phyloP scores from a whole-genome alignment of 768 basidiomycete species.

The Suillus fuscotomentosus region DNA sequence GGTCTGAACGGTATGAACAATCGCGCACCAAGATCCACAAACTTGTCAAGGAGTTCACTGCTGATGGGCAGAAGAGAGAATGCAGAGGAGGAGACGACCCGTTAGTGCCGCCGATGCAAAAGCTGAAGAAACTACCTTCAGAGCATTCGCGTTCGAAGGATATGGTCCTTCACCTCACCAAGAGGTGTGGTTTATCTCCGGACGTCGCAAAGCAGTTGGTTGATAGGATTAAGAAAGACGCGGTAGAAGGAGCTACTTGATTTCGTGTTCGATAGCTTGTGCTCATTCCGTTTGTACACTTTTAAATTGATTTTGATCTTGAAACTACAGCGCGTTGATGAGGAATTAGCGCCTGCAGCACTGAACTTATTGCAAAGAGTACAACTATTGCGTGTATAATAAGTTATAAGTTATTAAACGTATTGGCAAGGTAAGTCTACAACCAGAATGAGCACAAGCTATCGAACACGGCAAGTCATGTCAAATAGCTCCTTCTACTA shows the following conservation, averaged over 20 bases:
- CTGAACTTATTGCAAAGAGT: too few species aligned
- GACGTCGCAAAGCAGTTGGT: constrained; percentile 24
- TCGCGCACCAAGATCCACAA: constrained; percentile 26
- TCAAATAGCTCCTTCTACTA: neutral
- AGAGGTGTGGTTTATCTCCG: constrained; percentile 22
- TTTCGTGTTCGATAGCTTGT: neutral
- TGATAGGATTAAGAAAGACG: neutral
- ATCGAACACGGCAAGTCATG: neutral
- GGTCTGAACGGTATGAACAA: constrained; percentile 21
- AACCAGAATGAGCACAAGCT: neutral
- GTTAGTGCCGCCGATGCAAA: constrained; percentile 3
- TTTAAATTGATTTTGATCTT: too few species aligned
- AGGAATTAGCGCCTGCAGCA: too few species aligned
- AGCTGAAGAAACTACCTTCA: constrained; percentile 12
- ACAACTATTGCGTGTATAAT: too few species aligned
- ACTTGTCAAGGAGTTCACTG: constrained; percentile 19
- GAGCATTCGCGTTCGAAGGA: constrained; percentile 17
- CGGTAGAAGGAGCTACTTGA: neutral
- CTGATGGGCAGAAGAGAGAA: constrained; percentile 15
- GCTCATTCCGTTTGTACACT: neutral
- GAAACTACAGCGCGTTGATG: too few species aligned
- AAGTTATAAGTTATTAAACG: neutral
- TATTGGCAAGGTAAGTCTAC: neutral
- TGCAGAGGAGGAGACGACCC: neutral
- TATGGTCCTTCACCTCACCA: constrained; percentile 21